Percentiles rank a stretch among this genome's conserved stretches.
phyloP scores from a whole-genome alignment of 2,329 filamentous ascomycete genomes.

The Cladosporium cucumerinum region DNA sequence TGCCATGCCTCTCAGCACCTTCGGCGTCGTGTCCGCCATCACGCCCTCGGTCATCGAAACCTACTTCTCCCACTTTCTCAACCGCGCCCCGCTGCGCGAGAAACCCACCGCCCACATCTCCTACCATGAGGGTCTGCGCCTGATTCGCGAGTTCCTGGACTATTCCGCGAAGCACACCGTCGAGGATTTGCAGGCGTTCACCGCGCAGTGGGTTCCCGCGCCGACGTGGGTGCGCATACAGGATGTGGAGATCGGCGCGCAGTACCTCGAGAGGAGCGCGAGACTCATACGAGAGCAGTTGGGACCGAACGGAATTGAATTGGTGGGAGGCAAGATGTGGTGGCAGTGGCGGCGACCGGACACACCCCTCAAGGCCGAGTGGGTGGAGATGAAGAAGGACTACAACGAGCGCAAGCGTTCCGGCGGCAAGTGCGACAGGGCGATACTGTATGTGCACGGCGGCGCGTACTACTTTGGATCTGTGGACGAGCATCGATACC shows the following conservation, averaged over 20 bases:
- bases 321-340: constrained; percentile 79
- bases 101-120: constrained; percentile 88
- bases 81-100: constrained; percentile 68
- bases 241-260: constrained; percentile 60
- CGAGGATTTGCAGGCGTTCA: constrained; percentile 90
- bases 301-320: constrained; percentile 69
- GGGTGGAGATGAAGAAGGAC: constrained; percentile 92
- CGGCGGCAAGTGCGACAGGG: constrained; percentile 59
- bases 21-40: constrained; percentile 77
- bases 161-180: constrained; percentile 87
- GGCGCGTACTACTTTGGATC: constrained; percentile 95
- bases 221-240: constrained; percentile 85
- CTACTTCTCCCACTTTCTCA: constrained; percentile 83
- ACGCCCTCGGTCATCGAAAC: constrained; percentile 86
- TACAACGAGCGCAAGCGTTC: constrained; percentile 64
- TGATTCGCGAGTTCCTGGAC: constrained; percentile 80
- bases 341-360: constrained; percentile 80
- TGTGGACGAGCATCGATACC: constrained; percentile 95
- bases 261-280: constrained; percentile 65
- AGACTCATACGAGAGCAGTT: constrained; percentile 67
- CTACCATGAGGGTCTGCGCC: constrained; percentile 86
- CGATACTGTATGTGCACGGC: constrained; percentile 93
- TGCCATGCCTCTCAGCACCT: constrained; percentile 68
- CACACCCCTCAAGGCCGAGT: constrained; percentile 72
- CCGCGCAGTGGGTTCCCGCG: constrained; percentile 83